Base-by-base conservation (phyloP, 2,329 filamentous ascomycete species). In the Rhinocladiella mackenziei region DNA sequence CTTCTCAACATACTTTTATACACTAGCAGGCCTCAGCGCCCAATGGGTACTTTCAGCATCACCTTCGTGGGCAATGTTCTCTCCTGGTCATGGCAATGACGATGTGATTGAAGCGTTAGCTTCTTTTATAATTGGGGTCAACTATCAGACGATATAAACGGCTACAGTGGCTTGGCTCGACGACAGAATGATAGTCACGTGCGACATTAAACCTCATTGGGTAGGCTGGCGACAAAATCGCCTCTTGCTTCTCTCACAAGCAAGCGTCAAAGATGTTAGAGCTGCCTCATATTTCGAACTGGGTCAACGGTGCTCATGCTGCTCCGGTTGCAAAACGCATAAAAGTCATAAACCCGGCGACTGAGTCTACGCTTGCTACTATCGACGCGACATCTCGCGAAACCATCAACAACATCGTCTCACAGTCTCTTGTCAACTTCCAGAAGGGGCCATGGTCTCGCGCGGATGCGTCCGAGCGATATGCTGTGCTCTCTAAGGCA, bases 401-500 rank as follows among this genome's bases (percentile, higher is more conserved):
- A 14, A 67, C 70, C 7, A 69, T 83, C 29, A 65, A 73, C 48
- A 63, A 68, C 5, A 74, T 78, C 50, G 67, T 81, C 31, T n/a
- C 45, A 1, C 23, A 48, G 30, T 62, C 61, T 5, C 41, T 55
- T 5, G 17, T 43, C 5, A 56, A 53, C 17, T 80, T 77, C 65
- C 63, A 67, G 33, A 65, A 66, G 0, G 77, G 78, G 13, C 43
- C 68, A 25, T 83, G 78, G 79, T 79, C 80, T 2, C 71, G 65
- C 39, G 69, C 72, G 2, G 68, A 80, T 2, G 71, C 76, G 11
- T 74, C 81, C 37, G 57, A 67, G 7, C 77, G 81, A 15, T 83
- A 80, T 45, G 72, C 77, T 14, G 76, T 83, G 5, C 70, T 86
- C 9, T 79, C 83, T 39, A 75, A 67, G 39, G 75, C 77, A 6